A percentile compares a stretch with the other conserved stretches of the same genome.
Evolutionary conservation across 108 stramenopile species (phyloP).

Genomic region (Cyclostephanos tholiformis): DNA sequence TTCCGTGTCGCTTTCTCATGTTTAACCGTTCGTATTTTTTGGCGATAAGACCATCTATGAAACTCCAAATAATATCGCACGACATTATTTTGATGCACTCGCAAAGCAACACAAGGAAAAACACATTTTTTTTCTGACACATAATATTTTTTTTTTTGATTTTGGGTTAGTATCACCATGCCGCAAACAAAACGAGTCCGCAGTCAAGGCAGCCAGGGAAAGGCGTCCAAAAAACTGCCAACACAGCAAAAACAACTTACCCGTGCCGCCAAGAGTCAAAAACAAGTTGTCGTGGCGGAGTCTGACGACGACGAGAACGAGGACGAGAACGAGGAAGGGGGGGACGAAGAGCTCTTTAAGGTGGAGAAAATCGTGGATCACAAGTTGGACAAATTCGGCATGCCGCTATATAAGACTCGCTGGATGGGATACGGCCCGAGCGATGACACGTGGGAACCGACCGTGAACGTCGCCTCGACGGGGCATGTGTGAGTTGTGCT

Average conservation of each 20-base stretch:
- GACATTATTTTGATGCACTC: too few species aligned
- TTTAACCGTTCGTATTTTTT: too few species aligned
- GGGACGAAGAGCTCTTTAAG: conserved; percentile 16
- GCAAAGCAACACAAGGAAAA: too few species aligned
- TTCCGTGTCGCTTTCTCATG: too few species aligned
- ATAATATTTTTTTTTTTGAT: too few species aligned
- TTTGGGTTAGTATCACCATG: too few species aligned
- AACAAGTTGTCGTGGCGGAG: neutral
- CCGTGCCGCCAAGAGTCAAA: neutral
- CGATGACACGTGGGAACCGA: conserved; percentile 47
- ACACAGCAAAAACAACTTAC: neutral
- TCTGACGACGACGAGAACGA: neutral
- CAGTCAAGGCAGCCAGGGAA: neutral
- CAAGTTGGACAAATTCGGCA: conserved; percentile 10
- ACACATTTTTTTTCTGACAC: too few species aligned
- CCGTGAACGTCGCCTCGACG: conserved; percentile 32
- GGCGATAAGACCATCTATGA: too few species aligned
- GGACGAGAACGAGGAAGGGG: conserved; percentile 15
- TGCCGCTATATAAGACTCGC: conserved; percentile 21
- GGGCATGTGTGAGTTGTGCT: conserved; percentile 25
- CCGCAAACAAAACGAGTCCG: neutral
- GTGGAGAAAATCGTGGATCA: conserved; percentile 34
- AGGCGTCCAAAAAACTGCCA: conserved; percentile 3
- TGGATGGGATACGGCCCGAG: conserved; percentile 34
- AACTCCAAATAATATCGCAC: too few species aligned